A percentile compares a stretch with the other conserved stretches of the same genome.
phyloP scores from a whole-genome alignment of 1,139 yeast species.

The Diutina neorugosa region DNA sequence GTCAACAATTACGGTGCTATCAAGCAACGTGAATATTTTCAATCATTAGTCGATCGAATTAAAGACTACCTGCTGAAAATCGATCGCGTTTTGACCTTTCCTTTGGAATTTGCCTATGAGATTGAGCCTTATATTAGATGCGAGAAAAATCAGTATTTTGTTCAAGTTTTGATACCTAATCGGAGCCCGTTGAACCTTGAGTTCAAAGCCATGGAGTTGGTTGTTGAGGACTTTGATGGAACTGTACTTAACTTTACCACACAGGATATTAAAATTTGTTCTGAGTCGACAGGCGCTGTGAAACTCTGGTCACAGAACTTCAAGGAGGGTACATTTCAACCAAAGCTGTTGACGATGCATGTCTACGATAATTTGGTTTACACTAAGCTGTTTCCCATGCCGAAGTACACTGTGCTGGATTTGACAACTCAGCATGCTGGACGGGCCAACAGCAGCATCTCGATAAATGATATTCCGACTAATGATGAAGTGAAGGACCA shows the following conservation, averaged over 20 bases:
- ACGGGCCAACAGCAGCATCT: not conserved
- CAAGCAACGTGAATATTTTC: slow-evolving; percentile 13
- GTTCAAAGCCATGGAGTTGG: slow-evolving; percentile 11
- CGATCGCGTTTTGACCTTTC: slow-evolving; percentile 13
- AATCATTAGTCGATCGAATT: slow-evolving; percentile 14
- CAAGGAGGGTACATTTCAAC: not conserved
- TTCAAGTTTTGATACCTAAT: slow-evolving; percentile 5
- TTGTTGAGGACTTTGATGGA: slow-evolving; percentile 6
- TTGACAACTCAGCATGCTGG: slow-evolving; percentile 6
- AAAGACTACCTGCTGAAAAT: slow-evolving; percentile 12
- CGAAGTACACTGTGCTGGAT: slow-evolving; percentile 6
- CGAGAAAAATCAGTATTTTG: slow-evolving; percentile 18
- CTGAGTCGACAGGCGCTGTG: not conserved
- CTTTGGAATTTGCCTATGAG: slow-evolving; percentile 20
- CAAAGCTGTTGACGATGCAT: not conserved
- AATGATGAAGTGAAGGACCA: not conserved
- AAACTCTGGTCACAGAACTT: not conserved
- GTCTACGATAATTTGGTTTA: not conserved
- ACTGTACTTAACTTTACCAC: slow-evolving; percentile 7
- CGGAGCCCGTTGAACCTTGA: slow-evolving; percentile 13
- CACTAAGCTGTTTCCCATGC: not conserved
- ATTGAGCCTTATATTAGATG: slow-evolving; percentile 13
- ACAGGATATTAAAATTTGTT: not conserved
- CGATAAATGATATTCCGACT: not conserved
- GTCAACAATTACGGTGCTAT: slow-evolving; percentile 19